Percentiles rank a stretch among this genome's conserved stretches.
Conservation (phyloP, 1,139 yeast species). For the Taphrina deformans region DNA sequence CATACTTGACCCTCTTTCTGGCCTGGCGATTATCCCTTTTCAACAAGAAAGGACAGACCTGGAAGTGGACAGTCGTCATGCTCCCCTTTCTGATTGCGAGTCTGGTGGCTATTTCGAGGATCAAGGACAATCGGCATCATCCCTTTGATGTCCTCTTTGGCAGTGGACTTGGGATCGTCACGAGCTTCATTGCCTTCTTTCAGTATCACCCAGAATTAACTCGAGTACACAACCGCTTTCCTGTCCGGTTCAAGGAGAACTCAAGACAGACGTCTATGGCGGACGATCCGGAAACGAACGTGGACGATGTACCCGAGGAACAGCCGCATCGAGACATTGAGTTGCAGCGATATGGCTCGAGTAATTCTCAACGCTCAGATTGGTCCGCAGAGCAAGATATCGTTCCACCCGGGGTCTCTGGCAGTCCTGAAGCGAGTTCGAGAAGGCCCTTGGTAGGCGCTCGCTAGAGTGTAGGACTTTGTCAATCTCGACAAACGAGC, state of each 20-base stretch:
- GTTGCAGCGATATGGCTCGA: background rate
- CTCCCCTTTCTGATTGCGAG: conserved; percentile 59
- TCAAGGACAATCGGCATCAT: conserved; percentile 47
- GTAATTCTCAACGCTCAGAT: background rate
- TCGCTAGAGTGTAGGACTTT: background rate
- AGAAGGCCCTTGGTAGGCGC: background rate
- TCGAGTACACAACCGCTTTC: background rate
- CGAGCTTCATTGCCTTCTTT: conserved; percentile 1
- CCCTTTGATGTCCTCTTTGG: conserved; percentile 32
- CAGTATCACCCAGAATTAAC: conserved; percentile 4
- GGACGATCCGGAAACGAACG: background rate
- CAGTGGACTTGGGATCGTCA: background rate
- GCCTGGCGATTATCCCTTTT: conserved; percentile 60
- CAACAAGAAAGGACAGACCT: conserved; percentile 53
- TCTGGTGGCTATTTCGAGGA: conserved; percentile 66
- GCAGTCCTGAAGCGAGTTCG: background rate
- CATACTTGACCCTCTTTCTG: conserved; percentile 63
- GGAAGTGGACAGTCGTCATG: conserved; percentile 54
- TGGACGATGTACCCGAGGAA: background rate
- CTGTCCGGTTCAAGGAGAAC: background rate
- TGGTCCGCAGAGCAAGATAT: conserved; percentile 1
- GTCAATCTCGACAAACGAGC: background rate
- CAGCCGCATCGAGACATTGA: background rate
- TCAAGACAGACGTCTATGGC: background rate
- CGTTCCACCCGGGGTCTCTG: background rate